phyloP scores from a whole-genome alignment of 257 asterid genomes.

The Coffea eugenioides region DNA sequence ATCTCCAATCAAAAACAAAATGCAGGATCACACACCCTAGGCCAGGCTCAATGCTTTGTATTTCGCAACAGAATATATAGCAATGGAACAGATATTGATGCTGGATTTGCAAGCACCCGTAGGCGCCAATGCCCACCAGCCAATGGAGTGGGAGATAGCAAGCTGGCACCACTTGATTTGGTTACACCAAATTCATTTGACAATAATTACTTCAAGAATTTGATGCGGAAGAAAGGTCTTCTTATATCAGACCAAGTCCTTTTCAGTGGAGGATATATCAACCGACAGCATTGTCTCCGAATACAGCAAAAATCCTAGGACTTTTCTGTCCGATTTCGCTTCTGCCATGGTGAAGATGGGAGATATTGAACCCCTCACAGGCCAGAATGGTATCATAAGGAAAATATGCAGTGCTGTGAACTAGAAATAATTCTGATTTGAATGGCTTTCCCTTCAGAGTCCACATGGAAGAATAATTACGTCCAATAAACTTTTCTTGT shows the following conservation, averaged over 20 bases:
- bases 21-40: constrained; percentile 38
- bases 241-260: constrained; percentile 34
- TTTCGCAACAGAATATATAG: constrained; percentile 27
- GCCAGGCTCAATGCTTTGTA: constrained; percentile 27
- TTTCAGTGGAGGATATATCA: constrained; percentile 29
- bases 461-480: too few species aligned
- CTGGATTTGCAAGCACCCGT: constrained; percentile 33
- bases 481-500: too few species aligned
- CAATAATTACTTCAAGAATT: constrained; percentile 12
- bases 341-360: constrained; percentile 32
- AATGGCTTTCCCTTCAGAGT: too few species aligned
- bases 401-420: constrained; percentile 29
- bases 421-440: neutral
- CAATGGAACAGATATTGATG: constrained; percentile 37
- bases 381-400: constrained; percentile 32
- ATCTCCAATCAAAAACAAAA: neutral
- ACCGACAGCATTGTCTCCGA: constrained; percentile 18
- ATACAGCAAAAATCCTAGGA: constrained; percentile 14
- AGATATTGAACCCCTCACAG: constrained; percentile 27
- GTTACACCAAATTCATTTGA: neutral
- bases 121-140: constrained; percentile 26
- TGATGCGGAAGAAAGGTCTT: constrained; percentile 24
- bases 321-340: constrained; percentile 19
- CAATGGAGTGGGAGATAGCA: constrained; percentile 17
- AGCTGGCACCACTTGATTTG: constrained; percentile 23